A percentile compares a stretch with the other conserved stretches of the same genome.
Conservation (phyloP, 2,329 filamentous ascomycete genomes). For the Emericellopsis cladophorae region DNA sequence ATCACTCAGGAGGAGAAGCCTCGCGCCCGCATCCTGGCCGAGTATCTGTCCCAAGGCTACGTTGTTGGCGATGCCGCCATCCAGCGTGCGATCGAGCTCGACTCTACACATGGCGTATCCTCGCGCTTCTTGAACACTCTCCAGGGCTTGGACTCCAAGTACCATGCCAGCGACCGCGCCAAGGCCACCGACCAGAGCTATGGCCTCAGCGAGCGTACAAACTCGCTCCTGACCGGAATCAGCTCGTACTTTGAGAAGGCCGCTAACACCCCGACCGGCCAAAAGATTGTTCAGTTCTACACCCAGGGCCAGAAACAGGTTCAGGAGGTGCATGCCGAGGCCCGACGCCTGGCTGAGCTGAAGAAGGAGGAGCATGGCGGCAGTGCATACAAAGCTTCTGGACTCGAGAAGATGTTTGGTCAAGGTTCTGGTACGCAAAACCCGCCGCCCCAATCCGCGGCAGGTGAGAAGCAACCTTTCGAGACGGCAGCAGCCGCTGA, state of each 20-base stretch:
- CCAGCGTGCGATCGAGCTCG: constrained; percentile 73
- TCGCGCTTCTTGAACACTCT: constrained; percentile 67
- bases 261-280: constrained; percentile 71
- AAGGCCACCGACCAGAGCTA: constrained; percentile 76
- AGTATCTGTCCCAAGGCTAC: constrained; percentile 95
- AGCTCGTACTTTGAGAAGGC: constrained; percentile 94
- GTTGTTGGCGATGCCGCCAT: constrained; percentile 63
- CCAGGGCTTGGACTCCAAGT: constrained; percentile 67
- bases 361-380: constrained; percentile 58
- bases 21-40: constrained; percentile 80
- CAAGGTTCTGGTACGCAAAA: constrained; percentile 23
- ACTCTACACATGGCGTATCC: constrained; percentile 80
- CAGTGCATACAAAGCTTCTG: constrained; percentile 45
- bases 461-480: background rate
- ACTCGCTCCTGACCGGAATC: constrained; percentile 50
- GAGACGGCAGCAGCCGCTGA: constrained; percentile 4
- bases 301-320: constrained; percentile 76
- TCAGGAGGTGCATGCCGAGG: constrained; percentile 86
- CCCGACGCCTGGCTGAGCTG: constrained; percentile 72
- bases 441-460: no score
- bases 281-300: constrained; percentile 84
- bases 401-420: constrained; percentile 44
- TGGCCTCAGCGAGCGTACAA: constrained; percentile 64
- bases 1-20: constrained; percentile 96
- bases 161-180: constrained; percentile 78